phyloP scores from a whole-genome alignment of 2,329 filamentous ascomycete species.

The Xylariaceae sp. region DNA sequence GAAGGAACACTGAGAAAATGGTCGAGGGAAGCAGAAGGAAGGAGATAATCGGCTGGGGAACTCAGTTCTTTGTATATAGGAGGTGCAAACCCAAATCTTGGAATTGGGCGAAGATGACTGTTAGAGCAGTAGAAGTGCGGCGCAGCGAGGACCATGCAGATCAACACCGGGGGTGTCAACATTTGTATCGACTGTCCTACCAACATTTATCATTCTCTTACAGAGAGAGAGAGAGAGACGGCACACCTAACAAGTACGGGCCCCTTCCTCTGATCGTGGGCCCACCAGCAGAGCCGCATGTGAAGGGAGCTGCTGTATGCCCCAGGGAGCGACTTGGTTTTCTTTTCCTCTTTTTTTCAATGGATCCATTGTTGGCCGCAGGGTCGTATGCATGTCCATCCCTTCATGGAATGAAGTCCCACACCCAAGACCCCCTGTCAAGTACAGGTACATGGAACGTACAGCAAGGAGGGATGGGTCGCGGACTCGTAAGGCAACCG shows the following conservation, averaged over 20 bases:
- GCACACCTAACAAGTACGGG: no score
- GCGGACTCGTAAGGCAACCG: conserved; percentile 10
- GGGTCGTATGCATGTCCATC: conserved; percentile 10
- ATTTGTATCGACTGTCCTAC: conserved; percentile 1
- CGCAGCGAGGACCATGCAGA: conserved; percentile 8
- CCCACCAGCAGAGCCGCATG: conserved; percentile 12
- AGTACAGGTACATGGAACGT: conserved; percentile 13
- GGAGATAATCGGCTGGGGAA: conserved; percentile 4
- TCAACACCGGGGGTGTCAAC: conserved; percentile 8
- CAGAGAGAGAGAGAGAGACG: no score
- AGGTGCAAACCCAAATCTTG: conserved; percentile 1
- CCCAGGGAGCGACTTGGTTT: conserved; percentile 3
- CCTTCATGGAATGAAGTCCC: background rate
- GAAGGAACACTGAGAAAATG: no score
- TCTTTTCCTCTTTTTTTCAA: conserved; percentile 7
- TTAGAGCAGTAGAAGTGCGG: conserved; percentile 8
- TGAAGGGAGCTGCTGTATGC: background rate
- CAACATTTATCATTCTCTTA: conserved; percentile 7
- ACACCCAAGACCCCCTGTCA: conserved; percentile 4
- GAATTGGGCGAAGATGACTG: conserved; percentile 6
- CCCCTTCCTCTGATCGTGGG: conserved; percentile 3
- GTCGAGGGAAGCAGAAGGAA: background rate
- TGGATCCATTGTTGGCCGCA: conserved; percentile 1
- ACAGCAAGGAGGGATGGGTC: conserved; percentile 1
- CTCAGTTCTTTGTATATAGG: conserved; percentile 14